Evolutionary conservation across 148 eudicot species (phyloP), one percentile per base, ranked within the genome.

Genomic region (Chenopodium quinoa): DNA sequence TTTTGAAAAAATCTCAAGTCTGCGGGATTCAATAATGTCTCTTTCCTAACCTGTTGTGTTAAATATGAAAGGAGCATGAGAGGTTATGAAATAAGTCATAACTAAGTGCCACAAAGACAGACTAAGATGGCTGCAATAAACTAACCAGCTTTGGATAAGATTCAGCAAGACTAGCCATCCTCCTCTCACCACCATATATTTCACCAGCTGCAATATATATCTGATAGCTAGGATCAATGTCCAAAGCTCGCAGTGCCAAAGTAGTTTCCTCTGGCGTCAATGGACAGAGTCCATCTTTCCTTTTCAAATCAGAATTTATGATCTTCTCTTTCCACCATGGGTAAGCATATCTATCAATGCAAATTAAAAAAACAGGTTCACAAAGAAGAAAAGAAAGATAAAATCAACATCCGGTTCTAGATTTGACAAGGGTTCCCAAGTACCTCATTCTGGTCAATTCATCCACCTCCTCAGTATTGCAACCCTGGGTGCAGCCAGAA

Each of bases 271-370:
- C 98, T 31, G 98, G 98, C 9, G 97, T 94, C 83, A 94, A 89
- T 52, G 98, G 98, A 77, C 98, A 94, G 60, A 91, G 88, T 65
- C 98, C 98, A 75, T 93, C 98, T 85, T 88, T 91, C 82, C 98
- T 89, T 83, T 91, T 94, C 86, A 90, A 82, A 48, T 90, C 94
- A 48, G 98, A 94, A 78, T 93, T 89, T 81, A 94, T 93, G 23
- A 93, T 90, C 81, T 94, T 94, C 86, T 94, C 98, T 82, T 93
- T 94, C 98, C 98, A 94, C 98, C 98, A 94, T 2, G 98, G 98
- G 84, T 93, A 93, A 74, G 98, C 97, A 85, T 94, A 94, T 88
- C 98, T 94, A 88, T 23, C 64, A 50, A 71, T 20, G 62, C 80
- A 77, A 27, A 79, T 65, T 34, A 31, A 76, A 63, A 29, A 3